Evolutionary conservation across 305 asterid genomes (phyloP), one percentile per base, ranked within the genome.

Genomic region (Fraxinus greggii): DNA sequence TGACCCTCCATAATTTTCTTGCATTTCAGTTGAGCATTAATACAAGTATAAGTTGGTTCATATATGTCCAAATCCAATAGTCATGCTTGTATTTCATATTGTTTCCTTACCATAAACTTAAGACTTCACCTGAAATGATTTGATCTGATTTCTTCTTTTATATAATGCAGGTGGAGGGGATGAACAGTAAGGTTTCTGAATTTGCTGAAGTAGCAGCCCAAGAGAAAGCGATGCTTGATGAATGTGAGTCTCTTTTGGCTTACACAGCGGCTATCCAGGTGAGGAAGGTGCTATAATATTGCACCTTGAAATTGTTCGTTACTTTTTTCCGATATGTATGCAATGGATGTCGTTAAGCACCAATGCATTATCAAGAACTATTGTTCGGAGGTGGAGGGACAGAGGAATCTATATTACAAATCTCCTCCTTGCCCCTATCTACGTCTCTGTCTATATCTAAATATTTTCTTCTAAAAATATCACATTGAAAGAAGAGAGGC

Each of bases 191-290:
- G 51, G 76, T 81, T 17, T 81, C 80, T 63, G 67, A 75, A 59
- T 59, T 75, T 75, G 75, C 80, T 24, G 48, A 17, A 29, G 38
- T 59, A 26, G 84, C 76, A 12, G 67, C 84, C 76, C 45, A 61
- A 45, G 84, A 81, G 42, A 81, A 76, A 81, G 80, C 84, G 8
- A 75, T 75, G 79, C 80, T 81, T 74, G 80, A 56, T 61, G 80
- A 81, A 75, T 81, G 67, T 59, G 80, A 75, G 32, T 70, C 79
- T 33, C 65, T 81, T 4, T 13, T 81, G 75, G 59, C 80, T 38
- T 74, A 28, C 13, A 63, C 48, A 15, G 45, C 80, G 1, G 67
- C 80, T 21, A 32, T 75, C 23, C 84, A 81, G 80, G 84, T 81
- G 54, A 81, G 72, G 29, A 28, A 31, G 24, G 15, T 12, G 19